phyloP scores from a whole-genome alignment of 75 land plant species.

The Adiantum capillusveneris region DNA sequence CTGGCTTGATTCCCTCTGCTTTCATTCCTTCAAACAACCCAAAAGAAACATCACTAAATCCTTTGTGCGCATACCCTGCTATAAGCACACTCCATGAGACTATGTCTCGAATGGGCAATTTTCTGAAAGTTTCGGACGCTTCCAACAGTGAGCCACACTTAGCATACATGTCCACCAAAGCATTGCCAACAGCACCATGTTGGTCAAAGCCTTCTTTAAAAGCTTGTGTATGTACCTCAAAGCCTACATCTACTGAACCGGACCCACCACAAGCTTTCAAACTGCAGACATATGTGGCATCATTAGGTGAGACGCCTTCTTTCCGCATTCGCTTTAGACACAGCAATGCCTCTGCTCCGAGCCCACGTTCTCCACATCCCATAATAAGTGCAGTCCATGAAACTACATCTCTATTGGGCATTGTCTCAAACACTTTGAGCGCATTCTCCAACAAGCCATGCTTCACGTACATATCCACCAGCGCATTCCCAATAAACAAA shows the following conservation, averaged over 20 bases:
- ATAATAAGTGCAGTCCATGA: conserved; percentile 33
- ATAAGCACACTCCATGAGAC: conserved; percentile 28
- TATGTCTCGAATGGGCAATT: conserved; percentile 14
- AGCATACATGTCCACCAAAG: conserved; percentile 24
- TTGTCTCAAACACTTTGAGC: conserved; percentile 10
- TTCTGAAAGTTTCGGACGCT: conserved; percentile 14
- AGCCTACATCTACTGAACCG: conserved; percentile 26
- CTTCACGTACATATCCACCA: conserved; percentile 14
- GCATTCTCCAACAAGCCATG: conserved; percentile 14
- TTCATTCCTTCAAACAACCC: conserved; percentile 22
- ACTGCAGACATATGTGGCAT: conserved; percentile 33
- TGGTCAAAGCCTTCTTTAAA: conserved; percentile 7
- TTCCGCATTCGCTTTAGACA: conserved; percentile 20
- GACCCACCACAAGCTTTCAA: conserved; percentile 43
- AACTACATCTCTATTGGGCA: conserved; percentile 16
- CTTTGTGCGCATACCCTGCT: conserved; percentile 18
- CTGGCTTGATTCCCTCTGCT: conserved; percentile 22
- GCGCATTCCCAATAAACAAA: conserved; percentile 1
- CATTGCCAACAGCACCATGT: conserved; percentile 21
- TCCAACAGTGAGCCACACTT: conserved; percentile 22
- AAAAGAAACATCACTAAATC: conserved; percentile 14
- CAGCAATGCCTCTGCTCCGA: conserved; percentile 11
- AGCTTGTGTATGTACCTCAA: conserved; percentile 15
- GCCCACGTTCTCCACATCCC: conserved; percentile 10
- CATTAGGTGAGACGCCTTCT: conserved; percentile 19